A percentile compares a stretch with the other conserved stretches of the same genome.
Conservation (phyloP, 1,139 yeast species). For the Suhomyces choctaworum region DNA sequence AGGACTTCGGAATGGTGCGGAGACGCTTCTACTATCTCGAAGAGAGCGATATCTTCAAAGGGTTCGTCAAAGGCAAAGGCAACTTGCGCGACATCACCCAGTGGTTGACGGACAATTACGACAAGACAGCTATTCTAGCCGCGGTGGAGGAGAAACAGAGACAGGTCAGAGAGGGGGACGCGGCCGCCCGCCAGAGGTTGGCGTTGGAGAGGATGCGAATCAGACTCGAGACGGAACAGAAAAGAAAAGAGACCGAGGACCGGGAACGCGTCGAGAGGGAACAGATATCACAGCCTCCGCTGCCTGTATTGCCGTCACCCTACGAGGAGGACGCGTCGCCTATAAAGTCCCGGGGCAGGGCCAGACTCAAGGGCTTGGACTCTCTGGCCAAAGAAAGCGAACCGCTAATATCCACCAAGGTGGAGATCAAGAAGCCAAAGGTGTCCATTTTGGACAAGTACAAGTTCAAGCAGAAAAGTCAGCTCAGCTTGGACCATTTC, state of each 20-base stretch:
- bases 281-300: slow-evolving; percentile 1
- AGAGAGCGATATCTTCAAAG: slow-evolving; percentile 57
- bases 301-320: too few species aligned
- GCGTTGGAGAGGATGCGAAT: slow-evolving; percentile 18
- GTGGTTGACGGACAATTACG: slow-evolving; percentile 44
- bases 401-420: slow-evolving; percentile 49
- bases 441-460: slow-evolving; percentile 57
- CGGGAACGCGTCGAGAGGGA: slow-evolving; percentile 17
- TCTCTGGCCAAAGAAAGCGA: slow-evolving; percentile 12
- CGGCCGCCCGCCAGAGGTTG: slow-evolving; percentile 16
- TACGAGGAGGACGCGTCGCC: slow-evolving; percentile 38
- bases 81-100: slow-evolving; percentile 55
- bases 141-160: slow-evolving; percentile 24
- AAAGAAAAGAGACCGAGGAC: slow-evolving; percentile 14
- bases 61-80: slow-evolving; percentile 60
- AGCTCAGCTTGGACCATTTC: slow-evolving; percentile 25
- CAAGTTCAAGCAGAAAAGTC: slow-evolving; percentile 32
- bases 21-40: slow-evolving; percentile 47
- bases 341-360: slow-evolving; percentile 35
- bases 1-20: slow-evolving; percentile 50
- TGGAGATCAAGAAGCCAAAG: slow-evolving; percentile 53
- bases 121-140: slow-evolving; percentile 31
- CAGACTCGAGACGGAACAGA: slow-evolving; percentile 18
- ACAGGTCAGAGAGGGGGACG: slow-evolving; percentile 10
- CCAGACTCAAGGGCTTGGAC: slow-evolving; percentile 24